These are phyloP conservation scores for Coccinonectria pachysandricola DNA, from an alignment of 2,329 filamentous ascomycete species.

Conservation along the genomic window DNA sequence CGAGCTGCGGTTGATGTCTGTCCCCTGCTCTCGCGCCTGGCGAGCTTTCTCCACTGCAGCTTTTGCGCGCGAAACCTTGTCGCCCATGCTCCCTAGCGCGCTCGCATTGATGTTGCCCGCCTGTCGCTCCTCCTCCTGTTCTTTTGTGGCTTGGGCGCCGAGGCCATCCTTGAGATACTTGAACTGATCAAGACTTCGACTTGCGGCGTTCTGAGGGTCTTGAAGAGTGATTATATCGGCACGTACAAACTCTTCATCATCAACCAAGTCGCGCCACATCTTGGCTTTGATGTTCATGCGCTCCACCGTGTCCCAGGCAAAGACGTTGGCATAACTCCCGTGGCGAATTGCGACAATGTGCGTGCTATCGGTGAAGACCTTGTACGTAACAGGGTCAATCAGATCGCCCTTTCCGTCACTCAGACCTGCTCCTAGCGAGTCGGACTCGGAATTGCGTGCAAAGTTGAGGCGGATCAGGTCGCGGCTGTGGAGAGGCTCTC, in stretches of 20 bases:
- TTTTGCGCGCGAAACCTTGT: slow-evolving; percentile 84
- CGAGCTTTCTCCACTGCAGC: slow-evolving; percentile 88
- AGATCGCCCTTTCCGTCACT: slow-evolving; percentile 61
- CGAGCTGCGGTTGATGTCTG: slow-evolving; percentile 44
- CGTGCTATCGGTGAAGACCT: slow-evolving; percentile 95
- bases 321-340: slow-evolving; percentile 82
- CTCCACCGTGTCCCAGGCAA: slow-evolving; percentile 91
- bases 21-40: slow-evolving; percentile 54
- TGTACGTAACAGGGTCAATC: slow-evolving; percentile 94
- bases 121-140: slow-evolving; percentile 58
- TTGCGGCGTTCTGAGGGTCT: slow-evolving; percentile 82
- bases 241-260: slow-evolving; percentile 75
- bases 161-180: slow-evolving; percentile 80
- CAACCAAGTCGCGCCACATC: slow-evolving; percentile 86
- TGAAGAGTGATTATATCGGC: slow-evolving; percentile 94
- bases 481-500: slow-evolving; percentile 63
- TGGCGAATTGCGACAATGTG: slow-evolving; percentile 83
- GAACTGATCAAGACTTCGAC: slow-evolving; percentile 76
- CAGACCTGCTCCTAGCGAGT: slow-evolving; percentile 35
- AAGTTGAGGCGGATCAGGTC: slow-evolving; percentile 90
- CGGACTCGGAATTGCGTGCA: slow-evolving; percentile 71
- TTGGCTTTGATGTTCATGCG: slow-evolving; percentile 93
- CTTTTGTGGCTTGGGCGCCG: slow-evolving; percentile 54
- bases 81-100: slow-evolving; percentile 65
- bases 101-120: slow-evolving; percentile 64